Evolutionary conservation across 345 rosid species (phyloP), one percentile per base, ranked within the genome.

Genomic region (Pugionium dolabratum): DNA sequence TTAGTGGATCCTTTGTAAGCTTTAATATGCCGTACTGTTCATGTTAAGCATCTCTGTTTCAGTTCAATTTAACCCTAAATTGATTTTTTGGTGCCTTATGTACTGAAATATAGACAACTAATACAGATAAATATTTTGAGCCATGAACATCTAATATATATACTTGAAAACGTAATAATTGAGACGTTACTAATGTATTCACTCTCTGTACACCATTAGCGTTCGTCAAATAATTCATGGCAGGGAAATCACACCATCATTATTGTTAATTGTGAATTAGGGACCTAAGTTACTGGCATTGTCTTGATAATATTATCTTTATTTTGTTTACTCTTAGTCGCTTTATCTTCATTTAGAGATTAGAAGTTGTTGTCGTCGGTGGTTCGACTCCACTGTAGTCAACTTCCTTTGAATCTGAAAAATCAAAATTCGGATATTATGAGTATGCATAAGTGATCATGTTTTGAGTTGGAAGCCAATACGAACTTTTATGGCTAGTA

Each of bases 1-100:
- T 58, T 93, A 72, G 77, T 90, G 70, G 96, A 93, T 85, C 96
- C 98, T 40, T 60, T 93, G 97, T 92, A 78, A 89, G 98, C 72
- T 67, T 55, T 55, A 37, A 2, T 59, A 45, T 33, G 49, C 49
- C 1, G 4, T 64, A 54, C 48, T 42, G 28, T 43, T 3, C 6
- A 43, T 58, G 51, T 44, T 73, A 54, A 49, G 5, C 35, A 58
- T 35, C 60, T 72, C 52, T 40, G 45, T 42, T 57, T 53, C 52
- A 37, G 33, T 73, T 28, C 57, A 61, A 27, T 28, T n/a, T 39
- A n/a, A 4, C 57, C 47, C 26, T 59, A 10, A 49, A 28, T 28
- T 59, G 29, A 25, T 52, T 55, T 55, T 45, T 66, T 66, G 61
- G 54, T 27, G 57, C 40, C 63, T 55, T 32, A 25, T 54, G 32